Evolutionary conservation across 2,329 filamentous ascomycete genomes (phyloP).

Genomic region (Fusarium fujikuroi): DNA sequence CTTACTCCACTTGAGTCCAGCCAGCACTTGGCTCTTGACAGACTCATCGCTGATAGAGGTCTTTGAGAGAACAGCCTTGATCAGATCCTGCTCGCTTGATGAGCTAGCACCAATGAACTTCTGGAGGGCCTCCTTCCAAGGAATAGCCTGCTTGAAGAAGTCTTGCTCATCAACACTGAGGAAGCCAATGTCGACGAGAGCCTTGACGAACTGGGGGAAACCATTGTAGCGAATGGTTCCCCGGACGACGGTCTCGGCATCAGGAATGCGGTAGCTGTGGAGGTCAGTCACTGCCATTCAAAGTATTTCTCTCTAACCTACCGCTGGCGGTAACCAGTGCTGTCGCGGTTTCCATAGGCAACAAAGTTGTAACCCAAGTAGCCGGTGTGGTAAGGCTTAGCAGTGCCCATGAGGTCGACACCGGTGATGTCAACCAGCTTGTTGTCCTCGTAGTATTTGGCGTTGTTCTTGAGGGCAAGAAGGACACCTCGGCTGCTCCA

Average conservation of each 20-base stretch:
- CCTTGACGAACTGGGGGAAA: conserved; percentile 90
- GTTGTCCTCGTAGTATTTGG: conserved; percentile 83
- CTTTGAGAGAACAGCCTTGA: conserved; percentile 79
- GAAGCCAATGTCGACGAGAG: conserved; percentile 91
- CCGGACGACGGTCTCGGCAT: conserved; percentile 88
- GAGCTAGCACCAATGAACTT: conserved; percentile 78
- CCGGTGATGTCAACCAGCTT: conserved; percentile 72
- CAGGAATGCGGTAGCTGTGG: conserved; percentile 73
- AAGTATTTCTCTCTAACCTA: conserved; percentile 59
- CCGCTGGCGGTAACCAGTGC: conserved; percentile 84
- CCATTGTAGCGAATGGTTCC: conserved; percentile 86
- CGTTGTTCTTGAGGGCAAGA: conserved; percentile 86
- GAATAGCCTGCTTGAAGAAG: conserved; percentile 72
- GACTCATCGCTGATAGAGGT: conserved; percentile 48
- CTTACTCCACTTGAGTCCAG: conserved; percentile 32
- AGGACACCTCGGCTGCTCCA: conserved; percentile 79
- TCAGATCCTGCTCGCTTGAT: conserved; percentile 74
- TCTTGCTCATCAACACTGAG: conserved; percentile 67
- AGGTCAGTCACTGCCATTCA: not conserved
- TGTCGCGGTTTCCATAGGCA: conserved; percentile 93
- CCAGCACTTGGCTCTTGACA: conserved; percentile 24
- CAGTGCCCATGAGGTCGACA: conserved; percentile 82
- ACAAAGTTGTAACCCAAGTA: conserved; percentile 89
- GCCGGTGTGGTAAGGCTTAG: conserved; percentile 86
- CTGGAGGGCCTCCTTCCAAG: conserved; percentile 88